Base-by-base conservation (phyloP, 73 alveolate species). In the Durusdinium trenchii region DNA sequence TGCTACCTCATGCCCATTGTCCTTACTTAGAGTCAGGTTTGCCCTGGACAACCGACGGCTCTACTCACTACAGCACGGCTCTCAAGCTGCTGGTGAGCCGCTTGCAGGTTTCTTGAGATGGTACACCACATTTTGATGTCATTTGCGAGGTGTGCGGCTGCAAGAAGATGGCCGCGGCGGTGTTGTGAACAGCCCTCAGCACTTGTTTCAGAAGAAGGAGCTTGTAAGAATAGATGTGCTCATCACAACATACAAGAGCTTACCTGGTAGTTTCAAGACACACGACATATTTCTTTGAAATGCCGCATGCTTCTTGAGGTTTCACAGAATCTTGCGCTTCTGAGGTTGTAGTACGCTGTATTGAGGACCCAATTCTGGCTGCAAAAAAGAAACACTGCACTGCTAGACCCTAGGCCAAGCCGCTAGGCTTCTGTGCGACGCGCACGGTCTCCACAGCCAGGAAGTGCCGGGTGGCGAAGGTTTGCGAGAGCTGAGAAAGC, bases 31-130 rank as follows among this genome's bases (percentile, higher is more conserved):
- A 12, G 86, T 51, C 30, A 89, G 96, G 96, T 92, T 92, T 92
- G 98, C 98, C 61, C 42, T 92, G 98, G 98, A 92, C 98, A 92
- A 92, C 81, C 90, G 98, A 75, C 92, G 98, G 76, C 98, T 92
- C 78, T 92, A 92, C 91, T 69, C 91, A 47, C 79, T 92, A 46
- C 98, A 92, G 91, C 57, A 57, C 40, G 28, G 47, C 40, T 30
- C 98, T 48, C 36, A 62, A 71, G 16, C 45, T 36, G n/a, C 38
- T 40, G 16, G 42, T 84, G 94, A 26, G 42, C 20, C 30, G 43
- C 67, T 6, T 16, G 46, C 43, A 12, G 12, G 69, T 16, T 12
- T 23, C 23, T 23, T 57, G 69, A 12, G 23, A 57, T 57, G 69
- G 32, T 57, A 12, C 12, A 57, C 69, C 69, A 57, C 23, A 23